A percentile compares a stretch with the other conserved stretches of the same genome.
These are phyloP conservation scores for Selenicereus undatus DNA, from an alignment of 148 eudicot genomes.

Conservation along the genomic window DNA sequence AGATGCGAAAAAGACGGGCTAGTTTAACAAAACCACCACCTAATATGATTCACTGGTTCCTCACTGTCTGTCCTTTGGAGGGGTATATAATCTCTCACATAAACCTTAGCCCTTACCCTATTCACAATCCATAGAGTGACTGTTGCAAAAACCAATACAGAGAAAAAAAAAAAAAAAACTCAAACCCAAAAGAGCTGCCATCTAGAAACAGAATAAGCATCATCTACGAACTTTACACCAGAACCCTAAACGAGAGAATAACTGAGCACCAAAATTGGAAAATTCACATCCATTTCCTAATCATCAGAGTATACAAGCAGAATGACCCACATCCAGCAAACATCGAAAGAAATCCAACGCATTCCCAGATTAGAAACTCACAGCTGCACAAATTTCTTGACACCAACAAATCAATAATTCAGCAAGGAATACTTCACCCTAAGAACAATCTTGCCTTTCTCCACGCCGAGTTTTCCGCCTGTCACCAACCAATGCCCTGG, in stretches of 20 bases:
- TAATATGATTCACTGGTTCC: no score
- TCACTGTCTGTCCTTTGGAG: no score
- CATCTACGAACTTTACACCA: conserved; percentile 27
- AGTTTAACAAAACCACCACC: no score
- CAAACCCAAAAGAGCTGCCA: not conserved
- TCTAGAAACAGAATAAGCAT: not conserved
- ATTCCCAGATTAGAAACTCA: conserved; percentile 10
- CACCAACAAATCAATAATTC: conserved; percentile 46
- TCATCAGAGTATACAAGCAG: conserved; percentile 19
- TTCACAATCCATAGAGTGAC: no score
- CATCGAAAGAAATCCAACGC: conserved; percentile 10
- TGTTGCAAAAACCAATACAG: no score
- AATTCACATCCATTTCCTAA: conserved; percentile 20
- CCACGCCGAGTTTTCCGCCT: conserved; percentile 86
- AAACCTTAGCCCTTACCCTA: no score
- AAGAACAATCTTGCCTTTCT: conserved; percentile 79
- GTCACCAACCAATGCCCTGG: conserved; percentile 98
- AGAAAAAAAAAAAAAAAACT: not conserved
- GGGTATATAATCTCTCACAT: no score
- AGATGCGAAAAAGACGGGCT: no score
- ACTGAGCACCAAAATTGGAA: conserved; percentile 34
- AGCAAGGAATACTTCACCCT: conserved; percentile 87
- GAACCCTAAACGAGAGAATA: conserved; percentile 12
- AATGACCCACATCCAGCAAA: conserved; percentile 15
- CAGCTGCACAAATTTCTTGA: conserved; percentile 18